Conservation (phyloP, 2,329 filamentous ascomycete genomes). For the Pestalotiopsis fici region DNA sequence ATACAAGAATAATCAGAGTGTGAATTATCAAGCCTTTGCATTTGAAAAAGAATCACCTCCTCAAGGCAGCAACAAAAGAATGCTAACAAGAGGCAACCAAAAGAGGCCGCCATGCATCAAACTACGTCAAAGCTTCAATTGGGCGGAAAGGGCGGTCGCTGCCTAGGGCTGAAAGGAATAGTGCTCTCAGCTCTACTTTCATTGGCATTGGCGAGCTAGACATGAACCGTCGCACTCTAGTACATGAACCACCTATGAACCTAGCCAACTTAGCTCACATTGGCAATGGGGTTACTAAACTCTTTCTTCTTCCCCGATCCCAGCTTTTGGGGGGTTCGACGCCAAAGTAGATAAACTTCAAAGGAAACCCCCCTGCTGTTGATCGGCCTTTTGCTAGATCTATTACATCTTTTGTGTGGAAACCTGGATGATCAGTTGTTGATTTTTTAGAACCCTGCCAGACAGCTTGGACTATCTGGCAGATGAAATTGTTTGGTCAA, state of each 20-base stretch:
- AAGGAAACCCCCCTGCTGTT: neutral
- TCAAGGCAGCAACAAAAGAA: neutral
- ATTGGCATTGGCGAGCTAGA: neutral
- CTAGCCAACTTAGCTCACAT: neutral
- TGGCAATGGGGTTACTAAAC: neutral
- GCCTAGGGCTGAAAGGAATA: neutral
- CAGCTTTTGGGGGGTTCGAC: neutral
- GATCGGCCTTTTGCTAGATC: neutral
- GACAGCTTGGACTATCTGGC: too few species aligned
- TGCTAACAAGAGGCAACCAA: neutral
- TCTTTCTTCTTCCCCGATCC: neutral
- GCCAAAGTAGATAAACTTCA: neutral
- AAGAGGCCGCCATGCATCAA: neutral
- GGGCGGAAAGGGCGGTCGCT: neutral
- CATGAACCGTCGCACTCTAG: neutral
- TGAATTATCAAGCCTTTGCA: too few species aligned
- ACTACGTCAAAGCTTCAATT: neutral
- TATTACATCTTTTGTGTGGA: neutral
- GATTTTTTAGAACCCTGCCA: too few species aligned
- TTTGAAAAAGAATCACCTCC: neutral
- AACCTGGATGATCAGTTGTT: neutral
- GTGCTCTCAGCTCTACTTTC: too few species aligned
- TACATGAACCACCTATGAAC: neutral
- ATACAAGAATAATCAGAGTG: too few species aligned
- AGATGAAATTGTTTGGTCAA: too few species aligned